phyloP scores from a whole-genome alignment of 78 protist species.

The Planoprotostelium fungivorum region DNA sequence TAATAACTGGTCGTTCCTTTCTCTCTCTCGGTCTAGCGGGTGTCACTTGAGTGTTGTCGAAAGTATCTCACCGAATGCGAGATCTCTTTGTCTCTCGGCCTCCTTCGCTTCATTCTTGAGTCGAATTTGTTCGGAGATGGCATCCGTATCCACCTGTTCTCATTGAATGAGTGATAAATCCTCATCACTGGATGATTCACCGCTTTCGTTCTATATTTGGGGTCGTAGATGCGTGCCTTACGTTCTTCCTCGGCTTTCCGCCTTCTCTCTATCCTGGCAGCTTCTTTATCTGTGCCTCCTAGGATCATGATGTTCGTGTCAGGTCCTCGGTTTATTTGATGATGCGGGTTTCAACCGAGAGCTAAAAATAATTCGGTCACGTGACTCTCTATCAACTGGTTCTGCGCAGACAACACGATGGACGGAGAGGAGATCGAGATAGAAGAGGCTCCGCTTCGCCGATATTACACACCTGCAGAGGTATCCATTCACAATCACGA shows the following conservation, averaged over 20 bases:
- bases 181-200: neutral
- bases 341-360: neutral
- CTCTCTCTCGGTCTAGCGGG: neutral
- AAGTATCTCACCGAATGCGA: neutral
- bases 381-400: neutral
- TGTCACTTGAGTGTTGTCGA: neutral
- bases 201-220: neutral
- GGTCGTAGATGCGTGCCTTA: neutral
- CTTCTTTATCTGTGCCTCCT: neutral
- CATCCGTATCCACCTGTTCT: neutral
- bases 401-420: neutral
- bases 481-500: constrained; percentile 21
- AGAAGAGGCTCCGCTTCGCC: neutral
- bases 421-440: neutral
- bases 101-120: neutral
- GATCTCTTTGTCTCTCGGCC: neutral
- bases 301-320: neutral
- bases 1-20: too few species aligned
- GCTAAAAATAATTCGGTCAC: neutral
- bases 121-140: neutral
- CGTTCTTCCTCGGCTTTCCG: neutral
- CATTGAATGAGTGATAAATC: neutral
- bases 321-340: too few species aligned
- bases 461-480: constrained; percentile 41
- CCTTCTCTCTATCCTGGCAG: neutral